Conservation (phyloP, 2,329 filamentous ascomycete species). For the Monilinia vaccinii-corymbosi region DNA sequence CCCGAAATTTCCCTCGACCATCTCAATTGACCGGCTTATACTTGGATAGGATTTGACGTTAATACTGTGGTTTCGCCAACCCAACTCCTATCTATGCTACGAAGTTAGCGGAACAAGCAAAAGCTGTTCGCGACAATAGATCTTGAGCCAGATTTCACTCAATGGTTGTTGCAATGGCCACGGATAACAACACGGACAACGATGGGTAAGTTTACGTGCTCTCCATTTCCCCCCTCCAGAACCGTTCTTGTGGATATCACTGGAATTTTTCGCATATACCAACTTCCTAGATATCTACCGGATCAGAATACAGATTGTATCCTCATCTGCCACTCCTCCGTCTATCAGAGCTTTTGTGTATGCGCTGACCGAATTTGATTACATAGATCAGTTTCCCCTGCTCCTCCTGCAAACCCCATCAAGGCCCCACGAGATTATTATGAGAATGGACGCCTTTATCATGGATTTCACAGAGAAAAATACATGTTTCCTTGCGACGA, state of each 20-base stretch:
- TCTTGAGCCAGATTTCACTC: constrained; percentile 7
- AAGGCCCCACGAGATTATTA: constrained; percentile 34
- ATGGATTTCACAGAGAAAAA: constrained; percentile 55
- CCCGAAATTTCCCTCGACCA: background rate
- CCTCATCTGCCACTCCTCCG: background rate
- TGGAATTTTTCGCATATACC: background rate
- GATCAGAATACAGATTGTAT: background rate
- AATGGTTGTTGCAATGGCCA: constrained; percentile 23
- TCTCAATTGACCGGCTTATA: background rate
- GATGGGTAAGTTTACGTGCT: constrained; percentile 28
- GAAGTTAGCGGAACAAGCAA: constrained; percentile 1
- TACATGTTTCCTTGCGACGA: constrained; percentile 75
- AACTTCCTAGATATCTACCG: background rate
- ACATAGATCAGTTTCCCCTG: constrained; percentile 13
- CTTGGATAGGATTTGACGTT: background rate
- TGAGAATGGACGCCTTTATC: constrained; percentile 64
- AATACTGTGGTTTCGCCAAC: background rate
- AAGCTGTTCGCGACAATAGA: constrained; percentile 4
- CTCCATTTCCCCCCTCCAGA: background rate
- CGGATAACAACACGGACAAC: too few species aligned
- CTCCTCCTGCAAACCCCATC: constrained; percentile 2
- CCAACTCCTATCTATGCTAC: background rate
- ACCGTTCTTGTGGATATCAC: background rate
- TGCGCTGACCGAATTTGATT: constrained; percentile 14
- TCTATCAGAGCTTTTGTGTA: background rate